Conservation (phyloP, 257 asterid species). For the Gynochthodes officinalis region DNA sequence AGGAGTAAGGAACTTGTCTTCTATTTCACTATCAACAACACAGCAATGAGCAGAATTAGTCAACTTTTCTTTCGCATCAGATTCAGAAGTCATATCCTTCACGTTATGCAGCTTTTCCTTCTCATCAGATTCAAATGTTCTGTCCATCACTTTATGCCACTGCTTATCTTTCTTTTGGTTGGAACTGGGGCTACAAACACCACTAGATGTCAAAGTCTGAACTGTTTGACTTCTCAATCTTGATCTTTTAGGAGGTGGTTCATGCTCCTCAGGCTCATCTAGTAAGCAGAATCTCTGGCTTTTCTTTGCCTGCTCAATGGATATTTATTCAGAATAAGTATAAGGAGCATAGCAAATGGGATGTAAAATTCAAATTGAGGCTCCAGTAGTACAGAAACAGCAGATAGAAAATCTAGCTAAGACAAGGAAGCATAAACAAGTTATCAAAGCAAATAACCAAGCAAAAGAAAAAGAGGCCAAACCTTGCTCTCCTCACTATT, state of each 20-base stretch:
- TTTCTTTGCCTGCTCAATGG: conserved; percentile 10
- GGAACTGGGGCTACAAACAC: conserved; percentile 2
- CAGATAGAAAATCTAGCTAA: background rate
- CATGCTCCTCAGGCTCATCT: conserved; percentile 33
- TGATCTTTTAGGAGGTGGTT: conserved; percentile 30
- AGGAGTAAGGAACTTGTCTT: conserved; percentile 4
- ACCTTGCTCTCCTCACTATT: conserved; percentile 40
- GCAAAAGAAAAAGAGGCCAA: conserved; percentile 13
- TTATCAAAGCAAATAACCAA: background rate
- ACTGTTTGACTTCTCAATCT: conserved; percentile 19
- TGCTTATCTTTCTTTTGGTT: background rate
- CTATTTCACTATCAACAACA: conserved; percentile 14
- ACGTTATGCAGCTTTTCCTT: conserved; percentile 10
- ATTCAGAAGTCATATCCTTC: background rate
- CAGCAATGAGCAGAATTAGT: background rate
- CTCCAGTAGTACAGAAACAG: background rate
- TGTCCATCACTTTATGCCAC: background rate
- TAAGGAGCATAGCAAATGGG: background rate
- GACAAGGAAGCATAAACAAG: background rate
- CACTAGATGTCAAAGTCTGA: conserved; percentile 16
- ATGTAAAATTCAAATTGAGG: background rate
- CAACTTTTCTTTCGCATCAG: conserved; percentile 17
- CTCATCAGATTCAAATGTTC: conserved; percentile 6
- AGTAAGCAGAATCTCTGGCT: conserved; percentile 6
- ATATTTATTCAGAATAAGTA: conserved; percentile 1